Evolutionary conservation across 1,139 yeast genomes (phyloP), one percentile per base, ranked within the genome.

Genomic region (Blastobotrys serpentis): DNA sequence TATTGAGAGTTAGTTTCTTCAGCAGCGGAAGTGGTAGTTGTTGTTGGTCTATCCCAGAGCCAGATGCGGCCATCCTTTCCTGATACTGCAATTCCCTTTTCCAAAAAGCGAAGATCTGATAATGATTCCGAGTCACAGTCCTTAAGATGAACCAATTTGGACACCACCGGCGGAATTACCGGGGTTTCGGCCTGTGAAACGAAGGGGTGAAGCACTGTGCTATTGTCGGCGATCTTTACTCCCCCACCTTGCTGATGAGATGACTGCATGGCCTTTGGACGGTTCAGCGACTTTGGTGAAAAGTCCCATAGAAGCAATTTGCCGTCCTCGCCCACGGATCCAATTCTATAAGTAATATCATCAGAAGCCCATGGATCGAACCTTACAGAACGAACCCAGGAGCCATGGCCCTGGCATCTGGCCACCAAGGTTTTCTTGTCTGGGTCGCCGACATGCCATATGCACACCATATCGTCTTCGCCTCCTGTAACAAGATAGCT

Each of bases 311-410:
- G 68, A 30, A 82, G 66, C 6, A 85, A 67, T 49, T 75, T 74
- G 0, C 89, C 88, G 61, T 86, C 95, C 58, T 77, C 82, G 1
- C 90, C 89, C 51, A 82, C 82, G 37, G 85, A 75, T 1, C 84
- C 78, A 32, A 86, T 65, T 49, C 84, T 73, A 63, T 86, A 86
- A 13, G 48, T 23, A 21, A 50, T 56, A 57, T 58, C 58, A 46
- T 70, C 71, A 36, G 63, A 59, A 38, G 52, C 62, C 64, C 60
- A 65, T 8, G 68, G 66, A 53, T 76, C 81, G 54, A 78, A 70
- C 26, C 67, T 60, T 2, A 85, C 74, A 7, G 71, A 70, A 26
- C 76, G 69, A 4, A 86, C 78, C 68, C 86, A 82, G 37, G 88
- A 84, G 25, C 75, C 69, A 56, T 85, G 89, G 2, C 92, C 89